A percentile compares a stretch with the other conserved stretches of the same genome.
Evolutionary conservation across 495 filamentous ascomycete species (phyloP).

Genomic region (Pyrenopolyporus hunteri): DNA sequence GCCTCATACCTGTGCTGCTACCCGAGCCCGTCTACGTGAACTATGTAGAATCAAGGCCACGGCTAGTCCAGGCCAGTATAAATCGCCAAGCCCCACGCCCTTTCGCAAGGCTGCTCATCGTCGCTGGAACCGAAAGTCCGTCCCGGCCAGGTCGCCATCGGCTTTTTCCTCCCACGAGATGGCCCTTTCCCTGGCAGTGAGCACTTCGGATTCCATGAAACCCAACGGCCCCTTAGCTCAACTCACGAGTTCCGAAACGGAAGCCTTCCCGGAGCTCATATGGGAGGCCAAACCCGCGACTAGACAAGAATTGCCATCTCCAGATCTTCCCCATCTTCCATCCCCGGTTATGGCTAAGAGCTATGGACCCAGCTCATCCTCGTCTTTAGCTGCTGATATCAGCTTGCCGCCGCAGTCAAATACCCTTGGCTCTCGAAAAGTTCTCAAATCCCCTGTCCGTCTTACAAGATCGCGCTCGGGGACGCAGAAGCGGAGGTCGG

Average conservation of each 20-base stretch:
- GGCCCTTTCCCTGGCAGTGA: conserved; percentile 80
- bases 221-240: conserved; percentile 71
- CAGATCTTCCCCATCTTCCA: conserved; percentile 56
- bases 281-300: conserved; percentile 8
- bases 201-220: conserved; percentile 80
- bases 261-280: conserved; percentile 34
- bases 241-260: conserved; percentile 48
- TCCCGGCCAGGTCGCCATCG: conserved; percentile 43
- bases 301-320: conserved; percentile 21
- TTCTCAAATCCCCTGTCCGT: conserved; percentile 53
- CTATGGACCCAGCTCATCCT: conserved; percentile 58
- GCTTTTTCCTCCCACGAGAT: conserved; percentile 75
- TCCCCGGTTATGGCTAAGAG: conserved; percentile 65
- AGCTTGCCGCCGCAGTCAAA: conserved; percentile 50
- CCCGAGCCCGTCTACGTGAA: conserved; percentile 77
- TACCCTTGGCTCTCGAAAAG: conserved; percentile 51
- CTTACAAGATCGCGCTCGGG: conserved; percentile 50
- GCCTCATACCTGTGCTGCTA: conserved; percentile 83
- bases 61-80: conserved; percentile 64
- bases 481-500: conserved; percentile 53
- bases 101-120: conserved; percentile 62
- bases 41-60: conserved; percentile 79
- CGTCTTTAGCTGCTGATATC: conserved; percentile 47
- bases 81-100: conserved; percentile 76
- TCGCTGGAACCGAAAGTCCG: conserved; percentile 50